Evolutionary conservation across 306 rosid genomes (phyloP), one percentile per base, ranked within the genome.

Genomic region (Vigna radiata): DNA sequence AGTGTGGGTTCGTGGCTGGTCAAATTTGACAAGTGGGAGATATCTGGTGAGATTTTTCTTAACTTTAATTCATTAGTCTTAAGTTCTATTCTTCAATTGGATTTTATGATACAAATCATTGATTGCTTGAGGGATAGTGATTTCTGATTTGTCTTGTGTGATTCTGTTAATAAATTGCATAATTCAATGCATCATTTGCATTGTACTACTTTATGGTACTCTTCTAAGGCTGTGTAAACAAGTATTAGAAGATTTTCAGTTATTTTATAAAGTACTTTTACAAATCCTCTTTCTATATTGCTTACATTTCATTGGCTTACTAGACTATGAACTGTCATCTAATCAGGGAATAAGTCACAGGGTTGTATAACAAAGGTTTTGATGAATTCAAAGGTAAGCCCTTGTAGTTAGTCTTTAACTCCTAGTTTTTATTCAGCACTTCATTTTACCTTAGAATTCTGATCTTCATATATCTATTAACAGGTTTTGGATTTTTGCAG

Each of bases 11-110:
- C 91, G 41, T 93, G 95, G 96, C 77, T 81, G 74, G 91, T 91
- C 84, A 89, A 81, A 72, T 91, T 89, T 83, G 65, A 85, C 67
- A 93, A 93, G 79, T 91, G 97, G 98, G 97, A 91, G 67, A 66
- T 72, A 63, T 78, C 70, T 43, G 90, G 98, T 91, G 77, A 84
- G 90, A 68, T 46, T 75, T 65, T 18, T 77, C 44, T 21, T 25
- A 65, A 50, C 52, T 55, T n/a, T 49, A 64, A 7, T 47, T 69
- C 23, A 64, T 12, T 67, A 50, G 3, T 79, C 19, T 41, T 70
- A 25, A 41, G 27, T 56, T 55, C 41, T 25, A 37, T 16, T 33
- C 33, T 60, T 37, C 23, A 31, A 41, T 37, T 27, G n/a, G 60
- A 48, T 67, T 48, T 15, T 2, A 55, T 60, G 65, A 37, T 19